phyloP scores from a whole-genome alignment of 805 yeast genomes.

The Ogataea chonburiensis region DNA sequence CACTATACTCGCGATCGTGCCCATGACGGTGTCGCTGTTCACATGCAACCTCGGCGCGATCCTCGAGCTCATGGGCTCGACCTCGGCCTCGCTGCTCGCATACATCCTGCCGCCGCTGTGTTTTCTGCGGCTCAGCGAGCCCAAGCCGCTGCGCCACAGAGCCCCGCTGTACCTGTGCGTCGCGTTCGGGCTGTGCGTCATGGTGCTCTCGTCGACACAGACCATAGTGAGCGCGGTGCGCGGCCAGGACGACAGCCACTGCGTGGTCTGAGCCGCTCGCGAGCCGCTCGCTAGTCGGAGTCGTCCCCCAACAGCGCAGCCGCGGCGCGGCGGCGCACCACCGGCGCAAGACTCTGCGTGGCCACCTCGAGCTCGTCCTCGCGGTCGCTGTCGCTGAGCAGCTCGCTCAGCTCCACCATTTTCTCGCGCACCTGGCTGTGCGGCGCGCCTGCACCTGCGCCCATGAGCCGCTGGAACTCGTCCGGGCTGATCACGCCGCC shows the following conservation, averaged over 20 bases:
- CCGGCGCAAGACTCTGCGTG: slow-evolving; percentile 1
- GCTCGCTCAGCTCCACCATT: slow-evolving; percentile 15
- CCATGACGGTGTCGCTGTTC: slow-evolving; percentile 72
- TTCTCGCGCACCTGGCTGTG: not conserved
- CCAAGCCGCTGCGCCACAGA: slow-evolving; percentile 42
- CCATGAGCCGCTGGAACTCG: slow-evolving; percentile 24
- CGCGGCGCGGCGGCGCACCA: slow-evolving; percentile 4
- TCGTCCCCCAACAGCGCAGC: too few species aligned
- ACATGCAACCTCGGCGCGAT: slow-evolving; percentile 91
- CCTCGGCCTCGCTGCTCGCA: slow-evolving; percentile 90
- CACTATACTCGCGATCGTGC: slow-evolving; percentile 56
- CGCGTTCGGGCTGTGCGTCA: slow-evolving; percentile 69
- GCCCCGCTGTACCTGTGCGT: slow-evolving; percentile 61
- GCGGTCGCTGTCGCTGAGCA: slow-evolving; percentile 11
- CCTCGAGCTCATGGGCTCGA: slow-evolving; percentile 86
- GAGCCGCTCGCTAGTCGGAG: not conserved
- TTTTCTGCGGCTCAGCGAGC: slow-evolving; percentile 59
- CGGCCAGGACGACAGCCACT: slow-evolving; percentile 44
- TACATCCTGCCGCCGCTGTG: slow-evolving; percentile 89
- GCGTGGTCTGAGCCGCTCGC: slow-evolving; percentile 33
- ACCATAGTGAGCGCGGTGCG: slow-evolving; percentile 52
- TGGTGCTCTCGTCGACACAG: slow-evolving; percentile 79
- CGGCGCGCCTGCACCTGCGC: not conserved
- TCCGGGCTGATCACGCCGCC: slow-evolving; percentile 31
- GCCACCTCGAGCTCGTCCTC: slow-evolving; percentile 1